Evolutionary conservation across 768 basidiomycete genomes (phyloP), one percentile per base, ranked within the genome.

Genomic region (Boletus pseudo-olivaceus): DNA sequence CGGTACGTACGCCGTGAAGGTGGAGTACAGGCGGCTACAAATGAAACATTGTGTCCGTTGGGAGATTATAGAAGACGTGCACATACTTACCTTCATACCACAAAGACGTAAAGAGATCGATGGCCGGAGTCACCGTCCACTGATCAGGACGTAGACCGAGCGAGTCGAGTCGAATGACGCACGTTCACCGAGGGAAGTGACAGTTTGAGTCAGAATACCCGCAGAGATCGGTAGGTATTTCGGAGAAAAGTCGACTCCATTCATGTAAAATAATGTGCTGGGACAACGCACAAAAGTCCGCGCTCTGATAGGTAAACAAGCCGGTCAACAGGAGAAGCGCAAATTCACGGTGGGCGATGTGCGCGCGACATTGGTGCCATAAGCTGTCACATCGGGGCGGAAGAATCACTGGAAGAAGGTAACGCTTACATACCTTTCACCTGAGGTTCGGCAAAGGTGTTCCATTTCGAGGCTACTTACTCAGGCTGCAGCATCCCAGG

Each of bases 331-430:
- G 26, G 51, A 34, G 15, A 14, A 46, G 30, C 44, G 17, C 33
- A 55, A 32, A 33, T 39, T 41, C 51, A 42, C n/a, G 33, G 46
- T 43, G 15, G 17, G 29, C 46, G n/a, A 26, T 14, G 50, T 6
- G 33, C 12, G 27, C 38, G 14, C 42, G 33, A 46, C 49, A 45
- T 23, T 42, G n/a, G 44, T 32, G 33, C 47, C 17, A 32, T 34
- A 15, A 43, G 57, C 62, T 67, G 47, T 60, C 64, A 66, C 55
- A 66, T 64, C 55, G 59, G 58, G 47, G 33, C 42, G 43, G 51
- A 55, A 44, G 46, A 55, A 57, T 42, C 32, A 43, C 35, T 32
- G 30, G 30, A 58, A 47, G 35, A 53, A 53, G 47, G 17, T 35
- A 46, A 27, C 11, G 29, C 23, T 49, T 60, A 56, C 62, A 52